Conservation (phyloP, 495 filamentous ascomycete species). For the Parathielavia appendiculata region DNA sequence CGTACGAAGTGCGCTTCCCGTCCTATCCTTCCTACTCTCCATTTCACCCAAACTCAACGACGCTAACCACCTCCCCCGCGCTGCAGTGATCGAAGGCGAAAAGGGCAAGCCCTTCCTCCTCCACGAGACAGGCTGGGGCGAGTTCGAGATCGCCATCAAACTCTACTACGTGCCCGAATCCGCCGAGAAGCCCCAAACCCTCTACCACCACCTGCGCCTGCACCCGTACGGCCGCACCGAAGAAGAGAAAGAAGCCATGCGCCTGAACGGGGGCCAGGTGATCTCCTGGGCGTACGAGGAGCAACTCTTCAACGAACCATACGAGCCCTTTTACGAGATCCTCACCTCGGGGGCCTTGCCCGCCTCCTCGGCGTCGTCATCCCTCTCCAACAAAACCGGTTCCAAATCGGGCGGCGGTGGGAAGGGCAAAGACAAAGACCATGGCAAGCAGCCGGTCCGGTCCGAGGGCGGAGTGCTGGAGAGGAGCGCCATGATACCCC, state of each 20-base stretch:
- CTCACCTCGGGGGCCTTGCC: constrained; percentile 59
- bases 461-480: constrained; percentile 49
- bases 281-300: constrained; percentile 79
- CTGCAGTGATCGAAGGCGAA: constrained; percentile 47
- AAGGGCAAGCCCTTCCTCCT: constrained; percentile 78
- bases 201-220: constrained; percentile 85
- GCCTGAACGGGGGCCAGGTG: constrained; percentile 60
- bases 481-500: constrained; percentile 67
- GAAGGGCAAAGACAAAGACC: constrained; percentile 24
- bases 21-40: neutral
- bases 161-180: constrained; percentile 82
- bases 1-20: constrained; percentile 55
- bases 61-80: neutral
- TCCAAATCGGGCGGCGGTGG: constrained; percentile 24
- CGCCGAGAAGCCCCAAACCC: constrained; percentile 82
- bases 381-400: neutral
- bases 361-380: constrained; percentile 25
- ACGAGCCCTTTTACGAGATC: constrained; percentile 79
- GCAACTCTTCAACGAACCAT: constrained; percentile 92
- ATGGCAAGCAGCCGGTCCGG: constrained; percentile 20
- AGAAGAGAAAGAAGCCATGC: constrained; percentile 60
- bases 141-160: constrained; percentile 93
- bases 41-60: no score
- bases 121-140: constrained; percentile 91
- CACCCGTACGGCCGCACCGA: constrained; percentile 80